These are phyloP conservation scores for Phytopythium vexans DNA, from an alignment of 352 stramenopile genomes.

Conservation along the genomic window DNA sequence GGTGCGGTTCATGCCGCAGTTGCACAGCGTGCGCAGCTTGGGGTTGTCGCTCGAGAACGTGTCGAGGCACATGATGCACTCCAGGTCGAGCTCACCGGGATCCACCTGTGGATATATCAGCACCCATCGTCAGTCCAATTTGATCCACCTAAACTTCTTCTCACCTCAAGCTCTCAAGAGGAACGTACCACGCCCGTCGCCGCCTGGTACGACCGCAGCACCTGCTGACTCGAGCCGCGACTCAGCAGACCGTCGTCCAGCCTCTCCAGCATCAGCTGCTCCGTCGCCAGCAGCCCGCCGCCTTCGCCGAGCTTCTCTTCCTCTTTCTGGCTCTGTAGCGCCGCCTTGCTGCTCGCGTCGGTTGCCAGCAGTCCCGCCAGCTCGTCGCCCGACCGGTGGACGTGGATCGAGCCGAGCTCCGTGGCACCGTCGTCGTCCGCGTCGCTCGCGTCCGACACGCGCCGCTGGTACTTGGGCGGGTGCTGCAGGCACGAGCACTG, in stretches of 20 bases:
- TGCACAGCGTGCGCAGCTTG: slow-evolving; percentile 83
- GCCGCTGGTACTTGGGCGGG: slow-evolving; percentile 51
- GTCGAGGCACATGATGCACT: slow-evolving; percentile 88
- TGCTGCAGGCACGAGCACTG: slow-evolving; percentile 76
- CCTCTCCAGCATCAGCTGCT: slow-evolving; percentile 18
- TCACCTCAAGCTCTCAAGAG: neutral
- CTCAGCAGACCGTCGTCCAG: slow-evolving; percentile 22
- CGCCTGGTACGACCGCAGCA: slow-evolving; percentile 69
- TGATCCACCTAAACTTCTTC: slow-evolving; percentile 2
- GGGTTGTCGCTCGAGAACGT: slow-evolving; percentile 68
- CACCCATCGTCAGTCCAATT: slow-evolving; percentile 1
- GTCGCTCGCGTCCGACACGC: slow-evolving; percentile 43
- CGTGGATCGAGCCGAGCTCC: slow-evolving; percentile 43
- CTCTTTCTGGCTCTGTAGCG: no score
- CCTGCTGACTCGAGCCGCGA: slow-evolving; percentile 26
- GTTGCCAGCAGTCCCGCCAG: no score
- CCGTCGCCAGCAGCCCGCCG: neutral
- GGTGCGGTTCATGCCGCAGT: slow-evolving; percentile 87
- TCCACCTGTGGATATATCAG: slow-evolving; percentile 31
- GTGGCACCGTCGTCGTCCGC: slow-evolving; percentile 22
- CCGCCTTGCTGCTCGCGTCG: no score
- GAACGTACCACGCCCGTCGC: slow-evolving; percentile 47
- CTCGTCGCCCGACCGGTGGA: neutral
- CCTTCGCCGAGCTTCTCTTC: no score
- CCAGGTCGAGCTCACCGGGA: slow-evolving; percentile 60